Conservation (phyloP, 345 rosid genomes). For the Camelina hispida region DNA sequence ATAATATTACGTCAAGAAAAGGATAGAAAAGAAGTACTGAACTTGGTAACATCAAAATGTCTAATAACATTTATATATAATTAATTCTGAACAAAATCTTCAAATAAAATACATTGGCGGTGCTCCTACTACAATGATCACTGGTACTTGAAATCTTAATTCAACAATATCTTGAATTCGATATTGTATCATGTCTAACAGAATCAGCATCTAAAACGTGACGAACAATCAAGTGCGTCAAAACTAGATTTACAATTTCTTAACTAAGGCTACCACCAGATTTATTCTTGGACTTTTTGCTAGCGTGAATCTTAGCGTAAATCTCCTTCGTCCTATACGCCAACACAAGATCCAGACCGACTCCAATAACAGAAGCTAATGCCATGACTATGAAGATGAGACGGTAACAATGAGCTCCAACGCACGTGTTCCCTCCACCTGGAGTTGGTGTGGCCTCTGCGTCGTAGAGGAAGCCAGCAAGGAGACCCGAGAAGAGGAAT, state of each 20-base stretch:
- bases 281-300: conserved; percentile 55
- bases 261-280: conserved; percentile 34
- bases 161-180: conserved; percentile 24
- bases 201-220: background rate
- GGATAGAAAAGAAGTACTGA: background rate
- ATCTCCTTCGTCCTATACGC: conserved; percentile 64
- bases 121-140: conserved; percentile 3
- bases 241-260: conserved; percentile 9
- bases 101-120: background rate
- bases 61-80: conserved; percentile 8
- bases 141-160: conserved; percentile 10
- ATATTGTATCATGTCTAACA: conserved; percentile 28
- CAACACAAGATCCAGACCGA: conserved; percentile 68
- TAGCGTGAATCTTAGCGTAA: conserved; percentile 59
- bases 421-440: conserved; percentile 87
- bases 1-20: too few species aligned
- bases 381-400: conserved; percentile 82
- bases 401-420: conserved; percentile 86
- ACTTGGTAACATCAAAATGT: background rate
- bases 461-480: conserved; percentile 81
- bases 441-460: conserved; percentile 77
- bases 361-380: conserved; percentile 63
- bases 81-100: background rate
- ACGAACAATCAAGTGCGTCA: background rate
- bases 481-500: conserved; percentile 89